These are phyloP conservation scores for Globisporangium paddicum DNA, from an alignment of 352 stramenopile genomes.

Conservation along the genomic window DNA sequence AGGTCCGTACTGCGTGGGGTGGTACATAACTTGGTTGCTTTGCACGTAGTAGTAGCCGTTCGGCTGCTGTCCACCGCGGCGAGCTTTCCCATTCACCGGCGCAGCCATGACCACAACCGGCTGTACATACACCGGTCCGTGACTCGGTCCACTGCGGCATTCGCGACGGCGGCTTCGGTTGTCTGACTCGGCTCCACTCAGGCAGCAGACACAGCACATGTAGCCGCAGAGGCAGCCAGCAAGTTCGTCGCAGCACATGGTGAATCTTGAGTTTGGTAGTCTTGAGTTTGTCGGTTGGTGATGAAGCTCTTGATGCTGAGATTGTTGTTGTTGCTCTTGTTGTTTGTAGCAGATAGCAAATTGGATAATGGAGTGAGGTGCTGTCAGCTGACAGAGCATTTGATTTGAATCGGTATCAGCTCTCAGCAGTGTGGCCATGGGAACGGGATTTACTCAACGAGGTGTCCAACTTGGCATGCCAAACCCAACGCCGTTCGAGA, in stretches of 20 bases:
- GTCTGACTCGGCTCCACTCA: conserved; percentile 13
- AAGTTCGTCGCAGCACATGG: conserved; percentile 26
- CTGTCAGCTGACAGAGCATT: background rate
- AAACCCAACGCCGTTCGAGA: background rate
- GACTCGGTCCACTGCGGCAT: conserved; percentile 2
- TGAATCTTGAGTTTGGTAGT: background rate
- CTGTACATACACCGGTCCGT: conserved; percentile 29
- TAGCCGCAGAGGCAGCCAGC: conserved; percentile 27
- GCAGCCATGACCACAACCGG: conserved; percentile 22
- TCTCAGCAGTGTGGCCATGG: background rate
- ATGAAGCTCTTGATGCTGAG: background rate
- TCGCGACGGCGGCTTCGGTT: conserved; percentile 11
- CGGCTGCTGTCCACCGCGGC: background rate
- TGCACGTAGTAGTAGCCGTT: conserved; percentile 16
- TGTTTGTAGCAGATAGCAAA: background rate
- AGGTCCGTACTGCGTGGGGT: background rate
- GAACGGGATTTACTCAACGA: background rate
- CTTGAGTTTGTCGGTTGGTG: conserved; percentile 1
- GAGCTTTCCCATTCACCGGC: background rate
- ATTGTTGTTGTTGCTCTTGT: background rate
- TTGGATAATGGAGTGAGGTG: background rate
- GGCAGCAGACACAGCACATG: conserved; percentile 17
- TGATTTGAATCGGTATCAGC: background rate
- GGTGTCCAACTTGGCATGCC: background rate
- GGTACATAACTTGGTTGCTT: background rate